Conservation (phyloP, 2,329 filamentous ascomycete genomes). For the Ophiocordyceps sinensis region DNA sequence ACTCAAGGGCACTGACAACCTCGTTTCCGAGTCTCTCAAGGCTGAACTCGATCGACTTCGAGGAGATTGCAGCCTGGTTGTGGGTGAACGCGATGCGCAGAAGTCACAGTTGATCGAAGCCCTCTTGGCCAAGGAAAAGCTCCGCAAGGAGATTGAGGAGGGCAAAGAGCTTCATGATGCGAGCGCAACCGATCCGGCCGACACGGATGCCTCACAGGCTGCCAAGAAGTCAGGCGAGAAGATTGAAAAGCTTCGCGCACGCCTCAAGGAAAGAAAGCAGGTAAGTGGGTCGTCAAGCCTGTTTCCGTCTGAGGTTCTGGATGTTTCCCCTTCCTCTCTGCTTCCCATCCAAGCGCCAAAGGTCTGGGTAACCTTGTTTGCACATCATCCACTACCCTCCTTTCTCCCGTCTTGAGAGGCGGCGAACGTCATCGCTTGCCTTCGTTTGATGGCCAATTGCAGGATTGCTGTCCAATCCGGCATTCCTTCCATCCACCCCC, state of each 20-base stretch:
- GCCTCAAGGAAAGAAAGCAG: slow-evolving; percentile 42
- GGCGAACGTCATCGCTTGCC: too few relatives aligned
- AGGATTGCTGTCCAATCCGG: too few relatives aligned
- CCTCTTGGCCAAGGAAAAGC: slow-evolving; percentile 44
- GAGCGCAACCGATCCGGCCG: slow-evolving; percentile 17
- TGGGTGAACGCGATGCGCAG: slow-evolving; percentile 39
- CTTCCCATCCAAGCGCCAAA: too few relatives aligned
- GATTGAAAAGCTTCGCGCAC: slow-evolving; percentile 41
- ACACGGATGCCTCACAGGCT: slow-evolving; percentile 19
- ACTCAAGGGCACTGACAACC: slow-evolving; percentile 43
- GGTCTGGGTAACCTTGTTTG: too few relatives aligned
- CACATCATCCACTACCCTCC: too few relatives aligned
- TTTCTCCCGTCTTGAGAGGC: too few relatives aligned
- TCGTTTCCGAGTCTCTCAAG: slow-evolving; percentile 43
- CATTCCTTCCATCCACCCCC: too few relatives aligned
- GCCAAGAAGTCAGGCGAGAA: slow-evolving; percentile 32
- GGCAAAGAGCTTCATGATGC: slow-evolving; percentile 26
- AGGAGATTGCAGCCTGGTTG: slow-evolving; percentile 31
- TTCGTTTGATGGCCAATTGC: too few relatives aligned
- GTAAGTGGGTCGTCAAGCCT: slow-evolving; percentile 25
- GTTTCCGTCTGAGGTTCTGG: background rate
- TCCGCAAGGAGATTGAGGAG: slow-evolving; percentile 39
- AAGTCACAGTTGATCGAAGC: slow-evolving; percentile 46
- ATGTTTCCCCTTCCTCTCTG: too few relatives aligned
- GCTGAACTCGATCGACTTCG: slow-evolving; percentile 42